phyloP scores from a whole-genome alignment of 352 stramenopile species.

The Phytophthora capsici region DNA sequence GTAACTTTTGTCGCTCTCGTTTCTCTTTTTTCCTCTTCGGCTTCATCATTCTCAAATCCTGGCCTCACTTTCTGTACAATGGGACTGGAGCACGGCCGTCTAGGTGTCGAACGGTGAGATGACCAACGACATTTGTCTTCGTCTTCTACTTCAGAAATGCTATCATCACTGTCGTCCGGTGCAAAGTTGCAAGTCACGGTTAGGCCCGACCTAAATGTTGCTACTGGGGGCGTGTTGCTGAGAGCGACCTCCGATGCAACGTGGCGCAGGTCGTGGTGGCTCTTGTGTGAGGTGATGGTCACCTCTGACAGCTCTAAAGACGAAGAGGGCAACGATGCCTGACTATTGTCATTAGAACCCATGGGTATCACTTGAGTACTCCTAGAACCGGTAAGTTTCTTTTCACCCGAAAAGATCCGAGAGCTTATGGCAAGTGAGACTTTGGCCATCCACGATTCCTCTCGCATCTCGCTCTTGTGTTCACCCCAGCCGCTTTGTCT shows the following conservation, averaged over 20 bases:
- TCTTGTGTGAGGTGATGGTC: neutral
- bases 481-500: conserved; percentile 33
- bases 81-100: neutral
- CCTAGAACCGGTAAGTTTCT: conserved; percentile 54
- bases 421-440: conserved; percentile 69
- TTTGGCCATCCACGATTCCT: conserved; percentile 76
- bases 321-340: neutral
- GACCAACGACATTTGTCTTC: conserved; percentile 5
- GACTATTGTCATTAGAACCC: conserved; percentile 16
- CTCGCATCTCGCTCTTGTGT: conserved; percentile 25
- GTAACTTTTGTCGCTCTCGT: neutral
- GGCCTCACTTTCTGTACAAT: conserved; percentile 37
- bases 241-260: conserved; percentile 20
- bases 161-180: conserved; percentile 23
- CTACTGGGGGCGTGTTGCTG: conserved; percentile 2
- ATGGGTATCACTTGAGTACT: conserved; percentile 73
- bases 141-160: neutral
- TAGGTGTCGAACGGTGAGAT: conserved; percentile 1
- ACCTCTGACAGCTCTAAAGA: too few relatives aligned
- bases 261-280: neutral
- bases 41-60: conserved; percentile 16
- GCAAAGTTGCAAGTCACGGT: conserved; percentile 47
- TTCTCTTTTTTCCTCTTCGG: conserved; percentile 11
- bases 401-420: conserved; percentile 56
- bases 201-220: conserved; percentile 28